Conservation (phyloP, 129 eudicot genomes). For the Ambrosia trifida region DNA sequence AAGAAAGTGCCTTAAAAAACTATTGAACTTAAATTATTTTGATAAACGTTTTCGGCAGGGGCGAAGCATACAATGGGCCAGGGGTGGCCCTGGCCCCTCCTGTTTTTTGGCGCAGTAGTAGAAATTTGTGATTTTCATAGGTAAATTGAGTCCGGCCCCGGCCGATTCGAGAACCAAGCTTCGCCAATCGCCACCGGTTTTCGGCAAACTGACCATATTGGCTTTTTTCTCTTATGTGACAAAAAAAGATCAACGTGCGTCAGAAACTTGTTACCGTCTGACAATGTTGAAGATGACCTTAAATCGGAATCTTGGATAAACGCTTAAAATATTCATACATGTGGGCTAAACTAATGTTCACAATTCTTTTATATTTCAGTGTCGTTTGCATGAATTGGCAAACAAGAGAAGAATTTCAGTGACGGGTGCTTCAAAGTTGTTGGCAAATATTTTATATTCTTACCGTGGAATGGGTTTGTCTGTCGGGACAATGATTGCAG, state of each 20-base stretch:
- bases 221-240: neutral
- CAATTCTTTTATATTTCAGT: slow-evolving; percentile 35
- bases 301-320: neutral
- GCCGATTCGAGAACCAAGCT: too few species aligned
- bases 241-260: neutral
- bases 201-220: neutral
- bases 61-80: too few species aligned
- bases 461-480: slow-evolving; percentile 99
- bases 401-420: slow-evolving; percentile 93
- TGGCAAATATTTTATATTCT: slow-evolving; percentile 82
- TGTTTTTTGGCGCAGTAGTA: too few species aligned
- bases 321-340: neutral
- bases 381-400: slow-evolving; percentile 92
- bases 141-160: too few species aligned
- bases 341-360: neutral
- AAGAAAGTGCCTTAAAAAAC: neutral
- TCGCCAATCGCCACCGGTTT: too few species aligned
- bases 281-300: neutral
- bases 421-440: slow-evolving; percentile 93
- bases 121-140: too few species aligned
- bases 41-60: too few species aligned
- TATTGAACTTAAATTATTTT: neutral
- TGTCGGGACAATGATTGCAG: slow-evolving; percentile 98
- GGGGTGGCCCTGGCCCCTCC: too few species aligned
- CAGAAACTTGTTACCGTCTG: neutral